phyloP scores from a whole-genome alignment of 345 rosid genomes.

The Citrus cavaleriei region DNA sequence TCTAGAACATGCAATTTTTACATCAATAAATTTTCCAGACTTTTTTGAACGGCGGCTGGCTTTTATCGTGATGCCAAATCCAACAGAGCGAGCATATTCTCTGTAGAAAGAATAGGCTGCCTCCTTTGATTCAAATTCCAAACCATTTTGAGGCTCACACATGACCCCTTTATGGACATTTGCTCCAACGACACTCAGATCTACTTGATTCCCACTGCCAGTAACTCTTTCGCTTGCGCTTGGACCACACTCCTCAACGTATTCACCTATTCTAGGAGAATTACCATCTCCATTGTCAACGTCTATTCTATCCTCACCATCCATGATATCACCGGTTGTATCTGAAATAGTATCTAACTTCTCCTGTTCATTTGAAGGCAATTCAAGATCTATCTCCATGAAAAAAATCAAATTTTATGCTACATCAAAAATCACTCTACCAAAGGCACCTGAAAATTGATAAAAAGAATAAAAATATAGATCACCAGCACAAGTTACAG shows the following conservation, averaged over 20 bases:
- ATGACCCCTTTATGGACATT: slow-evolving; percentile 8
- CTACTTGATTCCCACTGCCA: slow-evolving; percentile 10
- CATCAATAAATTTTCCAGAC: slow-evolving; percentile 48
- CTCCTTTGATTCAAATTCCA: slow-evolving; percentile 47
- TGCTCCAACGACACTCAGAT: slow-evolving; percentile 1
- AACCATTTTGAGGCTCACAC: slow-evolving; percentile 27
- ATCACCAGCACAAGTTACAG: background rate
- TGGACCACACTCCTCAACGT: background rate
- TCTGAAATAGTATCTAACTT: slow-evolving; percentile 13
- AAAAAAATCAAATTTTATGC: background rate
- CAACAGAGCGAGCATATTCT: slow-evolving; percentile 42
- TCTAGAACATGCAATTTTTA: slow-evolving; percentile 46
- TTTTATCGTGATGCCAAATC: slow-evolving; percentile 46
- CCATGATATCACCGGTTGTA: slow-evolving; percentile 6
- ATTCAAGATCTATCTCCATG: slow-evolving; percentile 37
- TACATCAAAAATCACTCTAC: background rate
- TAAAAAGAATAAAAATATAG: background rate
- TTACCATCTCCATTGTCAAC: slow-evolving; percentile 10
- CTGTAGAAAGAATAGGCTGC: slow-evolving; percentile 45
- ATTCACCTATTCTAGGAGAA: slow-evolving; percentile 17
- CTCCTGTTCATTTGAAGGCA: slow-evolving; percentile 20
- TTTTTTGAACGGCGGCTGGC: slow-evolving; percentile 48
- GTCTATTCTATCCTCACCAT: slow-evolving; percentile 6
- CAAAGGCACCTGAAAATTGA: slow-evolving; percentile 12
- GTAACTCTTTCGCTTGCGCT: slow-evolving; percentile 1